Conservation (phyloP, 176 grass and related monocot genomes). For the Hordeum marinum region DNA sequence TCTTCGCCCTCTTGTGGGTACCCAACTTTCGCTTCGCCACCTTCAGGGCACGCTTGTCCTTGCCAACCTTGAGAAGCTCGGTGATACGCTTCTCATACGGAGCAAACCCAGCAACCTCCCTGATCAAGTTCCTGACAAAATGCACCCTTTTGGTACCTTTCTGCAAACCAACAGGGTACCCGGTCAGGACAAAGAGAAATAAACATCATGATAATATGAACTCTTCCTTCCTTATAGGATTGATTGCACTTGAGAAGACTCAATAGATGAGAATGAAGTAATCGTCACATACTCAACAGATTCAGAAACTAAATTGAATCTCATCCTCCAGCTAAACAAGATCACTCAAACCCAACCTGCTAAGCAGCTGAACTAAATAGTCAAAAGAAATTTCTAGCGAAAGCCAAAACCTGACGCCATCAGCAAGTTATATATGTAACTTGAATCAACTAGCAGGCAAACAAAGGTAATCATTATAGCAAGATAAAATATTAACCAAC, state of each 20-base stretch:
- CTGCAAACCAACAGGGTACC: not conserved
- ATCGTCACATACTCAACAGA: not conserved
- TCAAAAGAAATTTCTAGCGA: not conserved
- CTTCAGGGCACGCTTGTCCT: conserved; percentile 62
- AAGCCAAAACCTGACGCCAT: not conserved
- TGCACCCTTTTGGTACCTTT: conserved; percentile 49
- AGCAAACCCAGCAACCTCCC: conserved; percentile 62
- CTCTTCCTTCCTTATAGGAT: too few species aligned
- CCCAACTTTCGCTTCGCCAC: conserved; percentile 54
- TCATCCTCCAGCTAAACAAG: not conserved
- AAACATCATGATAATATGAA: too few species aligned
- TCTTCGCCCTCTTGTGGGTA: conserved; percentile 64
- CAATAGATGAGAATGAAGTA: not conserved
- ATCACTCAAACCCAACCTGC: too few species aligned
- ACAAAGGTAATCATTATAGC: not conserved
- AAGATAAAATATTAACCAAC: not conserved
- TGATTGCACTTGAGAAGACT: not conserved
- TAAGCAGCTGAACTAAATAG: too few species aligned
- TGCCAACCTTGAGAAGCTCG: conserved; percentile 60
- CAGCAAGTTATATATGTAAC: not conserved
- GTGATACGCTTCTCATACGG: conserved; percentile 59
- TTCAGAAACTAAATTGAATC: not conserved
- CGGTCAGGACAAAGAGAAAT: not conserved
- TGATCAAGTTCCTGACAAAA: conserved; percentile 48
- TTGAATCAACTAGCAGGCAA: not conserved